These are phyloP conservation scores for Skeletonema menzelii DNA, from an alignment of 108 stramenopile genomes.

Conservation along the genomic window DNA sequence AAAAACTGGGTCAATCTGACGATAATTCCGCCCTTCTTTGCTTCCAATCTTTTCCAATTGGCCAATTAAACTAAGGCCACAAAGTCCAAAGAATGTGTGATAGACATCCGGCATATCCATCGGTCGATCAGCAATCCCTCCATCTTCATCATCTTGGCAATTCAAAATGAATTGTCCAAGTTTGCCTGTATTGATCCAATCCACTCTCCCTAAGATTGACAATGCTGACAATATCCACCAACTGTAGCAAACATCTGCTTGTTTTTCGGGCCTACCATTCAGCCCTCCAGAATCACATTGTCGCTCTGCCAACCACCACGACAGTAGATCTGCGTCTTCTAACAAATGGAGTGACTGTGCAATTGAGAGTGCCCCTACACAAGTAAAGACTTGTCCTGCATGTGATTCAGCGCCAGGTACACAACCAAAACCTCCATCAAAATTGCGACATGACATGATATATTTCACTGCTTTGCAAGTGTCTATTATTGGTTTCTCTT, in stretches of 20 bases:
- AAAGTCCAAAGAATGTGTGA: constrained; percentile 98
- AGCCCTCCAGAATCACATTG: constrained; percentile 97
- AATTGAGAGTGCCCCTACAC: constrained; percentile 95
- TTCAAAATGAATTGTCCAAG: constrained; percentile 90
- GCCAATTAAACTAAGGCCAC: constrained; percentile 89
- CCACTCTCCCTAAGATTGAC: constrained; percentile 89
- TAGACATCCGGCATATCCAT: constrained; percentile 96
- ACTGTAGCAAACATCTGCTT: constrained; percentile 99
- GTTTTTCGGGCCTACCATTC: constrained; percentile 98
- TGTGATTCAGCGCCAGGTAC: constrained; percentile 96
- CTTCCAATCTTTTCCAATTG: constrained; percentile 55
- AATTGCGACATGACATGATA: constrained; percentile 86
- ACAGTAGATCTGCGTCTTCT: constrained; percentile 73
- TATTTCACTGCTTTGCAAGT: constrained; percentile 73
- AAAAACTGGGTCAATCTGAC: constrained; percentile 86
- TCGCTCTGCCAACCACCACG: constrained; percentile 99
- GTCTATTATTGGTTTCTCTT: constrained; percentile 53
- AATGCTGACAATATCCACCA: constrained; percentile 98
- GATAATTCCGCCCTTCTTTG: constrained; percentile 31
- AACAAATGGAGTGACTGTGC: constrained; percentile 74
- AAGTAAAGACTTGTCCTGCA: constrained; percentile 97
- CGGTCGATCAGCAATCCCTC: constrained; percentile 98
- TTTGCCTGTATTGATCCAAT: constrained; percentile 85
- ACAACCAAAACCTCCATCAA: constrained; percentile 98
- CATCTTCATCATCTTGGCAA: constrained; percentile 97